A percentile compares a stretch with the other conserved stretches of the same genome.
Conservation (phyloP, 345 rosid genomes). For the Carallia pectinifolia region DNA sequence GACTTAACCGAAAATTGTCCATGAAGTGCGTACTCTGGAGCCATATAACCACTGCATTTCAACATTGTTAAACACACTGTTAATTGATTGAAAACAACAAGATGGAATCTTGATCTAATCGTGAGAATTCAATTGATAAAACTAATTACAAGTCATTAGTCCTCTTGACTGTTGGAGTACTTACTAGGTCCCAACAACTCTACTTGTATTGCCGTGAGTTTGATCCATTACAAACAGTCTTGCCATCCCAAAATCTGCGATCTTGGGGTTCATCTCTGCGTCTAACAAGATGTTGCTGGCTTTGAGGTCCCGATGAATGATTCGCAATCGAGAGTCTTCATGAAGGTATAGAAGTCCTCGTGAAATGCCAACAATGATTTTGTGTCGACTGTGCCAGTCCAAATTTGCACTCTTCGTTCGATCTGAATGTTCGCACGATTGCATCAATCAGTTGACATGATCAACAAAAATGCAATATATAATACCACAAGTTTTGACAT, state of each 20-base stretch:
- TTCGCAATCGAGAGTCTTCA: slow-evolving; percentile 39
- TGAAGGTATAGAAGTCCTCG: slow-evolving; percentile 51
- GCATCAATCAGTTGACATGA: background rate
- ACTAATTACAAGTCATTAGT: too few species aligned
- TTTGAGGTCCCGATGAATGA: slow-evolving; percentile 51
- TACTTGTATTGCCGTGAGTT: slow-evolving; percentile 33
- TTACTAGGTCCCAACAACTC: slow-evolving; percentile 47
- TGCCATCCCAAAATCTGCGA: slow-evolving; percentile 56
- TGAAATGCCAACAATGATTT: slow-evolving; percentile 42
- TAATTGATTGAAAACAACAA: too few species aligned
- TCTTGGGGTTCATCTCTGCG: slow-evolving; percentile 42
- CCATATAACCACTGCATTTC: slow-evolving; percentile 44
- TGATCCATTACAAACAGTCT: slow-evolving; percentile 37
- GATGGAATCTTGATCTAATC: too few species aligned
- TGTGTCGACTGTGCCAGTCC: slow-evolving; percentile 33
- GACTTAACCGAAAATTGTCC: slow-evolving; percentile 52
- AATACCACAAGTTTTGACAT: too few species aligned
- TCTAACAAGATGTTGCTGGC: slow-evolving; percentile 46
- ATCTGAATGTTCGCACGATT: slow-evolving; percentile 11
- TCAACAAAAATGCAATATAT: too few species aligned
- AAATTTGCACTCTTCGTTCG: slow-evolving; percentile 12
- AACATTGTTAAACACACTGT: background rate
- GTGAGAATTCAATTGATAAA: too few species aligned
- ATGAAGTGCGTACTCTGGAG: slow-evolving; percentile 56
- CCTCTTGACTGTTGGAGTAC: background rate